phyloP scores from a whole-genome alignment of 2,329 filamentous ascomycete genomes.

The Ustulina deusta region DNA sequence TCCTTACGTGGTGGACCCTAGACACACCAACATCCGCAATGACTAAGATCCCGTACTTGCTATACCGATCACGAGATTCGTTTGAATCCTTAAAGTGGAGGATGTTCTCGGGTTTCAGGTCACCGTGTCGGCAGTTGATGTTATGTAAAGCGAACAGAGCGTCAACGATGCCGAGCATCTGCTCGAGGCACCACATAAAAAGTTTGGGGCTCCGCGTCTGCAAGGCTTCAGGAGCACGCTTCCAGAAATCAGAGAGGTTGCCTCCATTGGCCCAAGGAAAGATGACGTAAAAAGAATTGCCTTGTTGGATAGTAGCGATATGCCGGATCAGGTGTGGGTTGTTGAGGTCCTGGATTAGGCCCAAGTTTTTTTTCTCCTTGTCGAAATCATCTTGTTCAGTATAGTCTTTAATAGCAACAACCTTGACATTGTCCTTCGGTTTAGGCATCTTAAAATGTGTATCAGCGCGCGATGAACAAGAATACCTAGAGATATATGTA shows the following conservation, averaged over 20 bases:
- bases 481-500: not conserved
- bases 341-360: conserved; percentile 2
- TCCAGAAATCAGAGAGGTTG: conserved; percentile 25
- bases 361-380: conserved; percentile 18
- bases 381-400: not conserved
- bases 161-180: conserved; percentile 29
- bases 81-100: conserved; percentile 12
- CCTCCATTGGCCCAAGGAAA: conserved; percentile 31
- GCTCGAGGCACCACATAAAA: conserved; percentile 26
- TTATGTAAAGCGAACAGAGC: conserved; percentile 20
- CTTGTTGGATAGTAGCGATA: conserved; percentile 23
- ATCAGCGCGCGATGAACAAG: not conserved
- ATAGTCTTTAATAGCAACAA: conserved; percentile 32
- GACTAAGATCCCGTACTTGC: conserved; percentile 11
- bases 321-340: conserved; percentile 27
- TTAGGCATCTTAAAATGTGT: not conserved
- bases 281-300: not conserved
- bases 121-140: conserved; percentile 22
- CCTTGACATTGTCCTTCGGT: not conserved
- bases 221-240: not conserved
- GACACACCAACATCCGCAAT: conserved; percentile 32
- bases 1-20: conserved; percentile 15
- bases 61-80: not conserved
- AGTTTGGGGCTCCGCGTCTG: not conserved
- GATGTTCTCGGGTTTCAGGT: conserved; percentile 34